Percentiles rank a stretch among this genome's conserved stretches.
Evolutionary conservation across 2,329 filamentous ascomycete species (phyloP).

Genomic region (Cercospora sojina): DNA sequence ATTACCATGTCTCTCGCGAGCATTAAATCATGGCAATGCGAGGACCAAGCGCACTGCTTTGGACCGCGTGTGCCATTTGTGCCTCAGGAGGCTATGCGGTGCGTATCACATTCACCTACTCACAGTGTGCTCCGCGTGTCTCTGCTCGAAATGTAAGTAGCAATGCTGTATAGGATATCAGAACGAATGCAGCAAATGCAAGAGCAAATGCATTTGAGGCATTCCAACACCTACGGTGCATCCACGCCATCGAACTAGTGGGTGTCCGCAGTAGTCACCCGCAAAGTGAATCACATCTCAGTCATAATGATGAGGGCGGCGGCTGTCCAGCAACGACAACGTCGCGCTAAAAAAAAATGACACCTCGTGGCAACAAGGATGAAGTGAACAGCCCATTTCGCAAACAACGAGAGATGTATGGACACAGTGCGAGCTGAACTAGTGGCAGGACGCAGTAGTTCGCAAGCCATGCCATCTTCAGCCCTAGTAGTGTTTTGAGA

Average conservation of each 20-base stretch:
- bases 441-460: slow-evolving; percentile 13
- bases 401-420: slow-evolving; percentile 1
- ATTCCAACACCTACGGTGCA: background rate
- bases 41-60: background rate
- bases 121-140: background rate
- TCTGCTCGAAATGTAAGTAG: background rate
- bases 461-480: slow-evolving; percentile 9
- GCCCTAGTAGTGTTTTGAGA: slow-evolving; percentile 6
- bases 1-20: too few species aligned
- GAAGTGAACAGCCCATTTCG: background rate
- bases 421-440: slow-evolving; percentile 1
- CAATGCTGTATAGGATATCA: background rate
- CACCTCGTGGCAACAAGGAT: slow-evolving; percentile 9
- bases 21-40: background rate
- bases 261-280: slow-evolving; percentile 10
- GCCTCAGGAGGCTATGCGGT: background rate
- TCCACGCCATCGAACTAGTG: background rate
- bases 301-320: slow-evolving; percentile 4
- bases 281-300: background rate
- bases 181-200: background rate
- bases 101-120: background rate
- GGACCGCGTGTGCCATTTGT: background rate
- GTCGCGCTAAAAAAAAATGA: background rate
- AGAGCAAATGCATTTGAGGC: background rate
- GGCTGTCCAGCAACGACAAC: background rate